Percentiles rank a stretch among this genome's conserved stretches.
These are phyloP conservation scores for Kwoniella europaea DNA, from an alignment of 768 basidiomycete species.

Conservation along the genomic window DNA sequence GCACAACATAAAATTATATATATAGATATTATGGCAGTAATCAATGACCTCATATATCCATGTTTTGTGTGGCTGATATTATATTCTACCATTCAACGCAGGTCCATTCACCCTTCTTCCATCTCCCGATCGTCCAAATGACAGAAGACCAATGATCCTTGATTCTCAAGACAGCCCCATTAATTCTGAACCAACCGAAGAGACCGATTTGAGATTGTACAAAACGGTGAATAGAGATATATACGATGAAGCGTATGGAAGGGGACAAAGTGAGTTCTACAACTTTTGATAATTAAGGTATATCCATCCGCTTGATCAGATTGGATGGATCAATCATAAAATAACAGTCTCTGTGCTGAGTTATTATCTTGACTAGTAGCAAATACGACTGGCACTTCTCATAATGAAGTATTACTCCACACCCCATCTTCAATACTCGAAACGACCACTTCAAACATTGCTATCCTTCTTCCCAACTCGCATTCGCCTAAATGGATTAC, in stretches of 20 bases:
- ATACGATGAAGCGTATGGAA: slow-evolving; percentile 36
- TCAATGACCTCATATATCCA: too few species aligned
- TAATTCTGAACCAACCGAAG: slow-evolving; percentile 1
- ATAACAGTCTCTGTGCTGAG: too few species aligned
- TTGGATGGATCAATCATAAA: too few species aligned
- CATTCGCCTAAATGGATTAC: slow-evolving; percentile 36
- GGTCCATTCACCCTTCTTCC: slow-evolving; percentile 27
- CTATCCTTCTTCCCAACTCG: slow-evolving; percentile 27
- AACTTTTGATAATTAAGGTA: neutral
- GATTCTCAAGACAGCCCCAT: slow-evolving; percentile 25
- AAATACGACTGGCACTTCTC: neutral
- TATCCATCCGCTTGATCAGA: neutral
- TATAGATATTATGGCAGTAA: too few species aligned
- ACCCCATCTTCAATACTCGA: slow-evolving; percentile 38
- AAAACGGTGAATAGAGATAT: slow-evolving; percentile 40
- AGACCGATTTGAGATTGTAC: slow-evolving; percentile 35
- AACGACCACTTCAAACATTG: slow-evolving; percentile 49
- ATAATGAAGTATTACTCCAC: slow-evolving; percentile 46
- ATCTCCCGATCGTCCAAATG: neutral
- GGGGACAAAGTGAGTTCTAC: slow-evolving; percentile 26
- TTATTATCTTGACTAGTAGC: too few species aligned
- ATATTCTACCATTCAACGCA: neutral
- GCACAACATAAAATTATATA: neutral
- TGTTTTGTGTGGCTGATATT: too few species aligned
- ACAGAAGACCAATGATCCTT: slow-evolving; percentile 24